A percentile compares a stretch with the other conserved stretches of the same genome.
Conservation (phyloP, 441 rosid species). For the Syzygium malaccense region DNA sequence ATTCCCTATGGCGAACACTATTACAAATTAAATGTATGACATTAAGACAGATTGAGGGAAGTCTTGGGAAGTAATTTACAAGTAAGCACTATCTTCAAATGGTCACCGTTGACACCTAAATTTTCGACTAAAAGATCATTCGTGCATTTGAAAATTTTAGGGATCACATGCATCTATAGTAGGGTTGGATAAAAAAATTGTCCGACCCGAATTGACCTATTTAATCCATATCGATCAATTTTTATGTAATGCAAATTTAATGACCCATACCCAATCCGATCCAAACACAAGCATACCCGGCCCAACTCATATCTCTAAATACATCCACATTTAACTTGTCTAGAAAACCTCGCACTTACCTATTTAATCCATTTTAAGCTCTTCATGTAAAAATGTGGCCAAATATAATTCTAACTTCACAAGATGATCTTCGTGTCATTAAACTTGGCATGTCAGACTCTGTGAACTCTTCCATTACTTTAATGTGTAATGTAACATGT, state of each 20-base stretch:
- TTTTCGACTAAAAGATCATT: background rate
- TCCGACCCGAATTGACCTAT: background rate
- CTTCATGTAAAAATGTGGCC: background rate
- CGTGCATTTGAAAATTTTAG: background rate
- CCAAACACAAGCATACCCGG: too few relatives aligned
- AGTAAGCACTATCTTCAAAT: background rate
- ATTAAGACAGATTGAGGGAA: background rate
- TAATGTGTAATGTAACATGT: background rate
- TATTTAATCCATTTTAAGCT: background rate
- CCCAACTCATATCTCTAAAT: background rate
- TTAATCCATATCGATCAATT: background rate
- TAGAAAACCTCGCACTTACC: fast-evolving
- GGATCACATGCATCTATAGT: fast-evolving
- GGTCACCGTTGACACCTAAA: background rate
- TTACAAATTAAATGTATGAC: background rate
- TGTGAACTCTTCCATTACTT: background rate
- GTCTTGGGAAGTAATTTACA: background rate
- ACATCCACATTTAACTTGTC: fast-evolving
- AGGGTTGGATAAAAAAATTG: background rate
- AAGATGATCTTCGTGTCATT: background rate
- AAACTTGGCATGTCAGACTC: background rate
- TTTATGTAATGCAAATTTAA: too few relatives aligned
- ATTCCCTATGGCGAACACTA: background rate
- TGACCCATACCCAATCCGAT: fast-evolving
- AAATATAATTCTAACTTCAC: background rate